Base-by-base conservation (phyloP, 805 yeast species). In the Pichia thaimueangensis region DNA sequence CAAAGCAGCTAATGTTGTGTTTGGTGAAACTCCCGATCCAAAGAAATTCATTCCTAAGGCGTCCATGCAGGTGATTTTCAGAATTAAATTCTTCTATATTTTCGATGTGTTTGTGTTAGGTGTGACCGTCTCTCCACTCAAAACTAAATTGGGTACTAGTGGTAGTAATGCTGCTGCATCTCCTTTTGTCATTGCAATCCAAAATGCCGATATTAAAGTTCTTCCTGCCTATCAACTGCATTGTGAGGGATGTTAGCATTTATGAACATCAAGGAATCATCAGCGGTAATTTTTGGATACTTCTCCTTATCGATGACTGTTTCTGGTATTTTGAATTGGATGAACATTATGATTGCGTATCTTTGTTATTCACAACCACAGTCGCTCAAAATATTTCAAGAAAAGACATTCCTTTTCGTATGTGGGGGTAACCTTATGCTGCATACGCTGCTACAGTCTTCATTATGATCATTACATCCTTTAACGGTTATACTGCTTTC, bases 171-270 rank as follows among this genome's bases (percentile, higher is more conserved):
- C 73, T 30, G 64, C 77, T 19, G 76, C 82, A n/a, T 79, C 86
- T 9, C 86, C 86, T 15, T 80, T 78, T 55, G 85, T 79, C 45
- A 69, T 80, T 57, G 85, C 86, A 25, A 70, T 79, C 39, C 63
- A 71, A 22, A 60, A 66, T 32, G 79, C 74, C 13, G 74, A 76
- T 41, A 73, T 80, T 45, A 65, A 64, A 43, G 79, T 73, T 27
- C 67, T 79, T 32, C 85, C 86, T 28, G 73, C 15, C 12, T 52
- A 3, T 39, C 47, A 27, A 46, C 48, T 8, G 40, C 47, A 10
- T 9, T 50, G 21, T 47, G 44, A 29, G 56, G 55, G 3, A 28
- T 43, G 10, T 34, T 52, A 16, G 45, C 53, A 10, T 52, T 27
- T 16, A 44, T 52, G 49, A 48, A 45, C 27, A 16, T 23, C 9